These are phyloP conservation scores for Flaveria brownii DNA, from an alignment of 129 eudicot genomes.

Conservation along the genomic window DNA sequence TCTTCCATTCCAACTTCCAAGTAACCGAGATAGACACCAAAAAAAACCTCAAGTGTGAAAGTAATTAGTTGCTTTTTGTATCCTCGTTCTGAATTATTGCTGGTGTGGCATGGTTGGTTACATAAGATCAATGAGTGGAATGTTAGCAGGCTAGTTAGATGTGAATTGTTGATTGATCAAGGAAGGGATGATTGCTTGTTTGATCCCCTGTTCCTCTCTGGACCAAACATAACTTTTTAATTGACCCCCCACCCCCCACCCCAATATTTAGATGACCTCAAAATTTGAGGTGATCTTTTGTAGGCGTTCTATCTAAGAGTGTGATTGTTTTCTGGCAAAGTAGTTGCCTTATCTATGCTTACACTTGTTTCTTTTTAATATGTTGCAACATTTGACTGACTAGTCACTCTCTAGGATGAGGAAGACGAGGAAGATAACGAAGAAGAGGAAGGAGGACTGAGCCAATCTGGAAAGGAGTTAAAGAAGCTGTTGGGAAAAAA, in stretches of 20 bases:
- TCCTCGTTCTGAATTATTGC: not conserved
- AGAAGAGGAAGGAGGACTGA: slow-evolving; percentile 87
- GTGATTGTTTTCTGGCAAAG: slow-evolving; percentile 6
- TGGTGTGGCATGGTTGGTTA: not conserved
- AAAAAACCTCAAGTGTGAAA: too few relatives aligned
- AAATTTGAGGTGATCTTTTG: not conserved
- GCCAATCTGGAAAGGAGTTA: slow-evolving; percentile 97
- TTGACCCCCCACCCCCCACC: too few relatives aligned
- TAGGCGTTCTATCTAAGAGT: not conserved
- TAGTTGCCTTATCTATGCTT: not conserved
- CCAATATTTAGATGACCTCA: not conserved
- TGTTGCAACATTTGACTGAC: slow-evolving; percentile 14
- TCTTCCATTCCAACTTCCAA: not conserved
- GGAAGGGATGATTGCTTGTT: not conserved
- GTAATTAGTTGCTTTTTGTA: not conserved
- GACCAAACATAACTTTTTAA: too few relatives aligned
- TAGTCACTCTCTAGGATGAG: slow-evolving; percentile 59
- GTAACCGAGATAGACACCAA: not conserved
- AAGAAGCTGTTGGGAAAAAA: slow-evolving; percentile 82
- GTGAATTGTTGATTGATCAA: not conserved
- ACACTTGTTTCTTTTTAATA: not conserved
- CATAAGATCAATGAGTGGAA: not conserved
- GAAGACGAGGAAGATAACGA: slow-evolving; percentile 80
- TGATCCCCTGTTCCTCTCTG: too few relatives aligned
- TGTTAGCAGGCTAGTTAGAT: not conserved